phyloP scores from a whole-genome alignment of 1,284 basidiomycete genomes.

The Rhodotorula sp. region DNA sequence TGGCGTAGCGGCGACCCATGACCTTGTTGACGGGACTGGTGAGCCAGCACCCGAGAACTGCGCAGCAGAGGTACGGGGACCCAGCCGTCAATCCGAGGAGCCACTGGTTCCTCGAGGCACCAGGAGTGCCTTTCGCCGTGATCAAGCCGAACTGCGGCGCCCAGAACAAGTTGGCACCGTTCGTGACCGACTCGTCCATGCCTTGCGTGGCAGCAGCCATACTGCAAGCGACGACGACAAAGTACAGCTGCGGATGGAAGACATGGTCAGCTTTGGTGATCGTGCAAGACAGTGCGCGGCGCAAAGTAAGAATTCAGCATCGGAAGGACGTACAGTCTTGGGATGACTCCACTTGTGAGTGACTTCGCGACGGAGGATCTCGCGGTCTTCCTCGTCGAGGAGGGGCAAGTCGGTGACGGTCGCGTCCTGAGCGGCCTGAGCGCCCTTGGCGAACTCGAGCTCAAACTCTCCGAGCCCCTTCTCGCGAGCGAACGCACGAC shows the following conservation, averaged over 20 bases:
- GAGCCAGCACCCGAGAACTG: constrained; percentile 48
- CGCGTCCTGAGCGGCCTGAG: constrained; percentile 33
- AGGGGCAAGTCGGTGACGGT: constrained; percentile 42
- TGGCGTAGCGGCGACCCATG: constrained; percentile 63
- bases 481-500: constrained; percentile 37
- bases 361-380: constrained; percentile 42
- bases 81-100: constrained; percentile 19
- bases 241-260: neutral
- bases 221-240: constrained; percentile 45
- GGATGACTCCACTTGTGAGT: constrained; percentile 49
- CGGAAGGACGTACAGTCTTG: constrained; percentile 45
- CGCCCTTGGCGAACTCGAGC: constrained; percentile 31
- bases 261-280: too few relatives aligned
- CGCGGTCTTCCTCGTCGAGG: constrained; percentile 45
- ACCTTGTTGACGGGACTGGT: constrained; percentile 48
- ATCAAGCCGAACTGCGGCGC: constrained; percentile 34
- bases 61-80: constrained; percentile 45
- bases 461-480: constrained; percentile 32
- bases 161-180: constrained; percentile 44
- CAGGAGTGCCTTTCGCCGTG: constrained; percentile 1
- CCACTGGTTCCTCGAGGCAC: constrained; percentile 25
- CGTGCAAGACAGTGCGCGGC: too few relatives aligned
- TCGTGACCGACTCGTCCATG: constrained; percentile 46
- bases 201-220: constrained; percentile 48
- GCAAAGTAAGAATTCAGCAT: too few relatives aligned